Base-by-base conservation (phyloP, 129 eudicot species). In the Artemisia argyi region DNA sequence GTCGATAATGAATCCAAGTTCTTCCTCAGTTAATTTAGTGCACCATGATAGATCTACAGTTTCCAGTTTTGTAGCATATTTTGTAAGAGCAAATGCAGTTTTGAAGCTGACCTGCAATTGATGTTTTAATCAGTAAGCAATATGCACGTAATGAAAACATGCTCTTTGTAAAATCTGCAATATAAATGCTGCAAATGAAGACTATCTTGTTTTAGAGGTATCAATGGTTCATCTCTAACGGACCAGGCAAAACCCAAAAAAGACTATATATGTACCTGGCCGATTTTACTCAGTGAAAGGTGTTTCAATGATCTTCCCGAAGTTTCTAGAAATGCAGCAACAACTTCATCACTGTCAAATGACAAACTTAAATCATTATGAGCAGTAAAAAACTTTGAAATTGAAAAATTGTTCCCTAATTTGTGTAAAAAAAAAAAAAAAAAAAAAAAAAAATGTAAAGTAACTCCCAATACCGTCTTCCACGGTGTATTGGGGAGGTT, bases 41-140 rank as follows among this genome's bases (percentile, higher is more conserved):
- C 95, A 88, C 86, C 88, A 85, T 58, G 95, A 85, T 68, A 88
- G 72, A 73, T 88, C 88, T 86, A 88, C 71, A 75, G 78, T 68
- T 51, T 61, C 60, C 84, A 88, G 58, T 42, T 80, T 76, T 64
- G 56, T 81, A 22, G 95, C 80, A 68, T 61, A 75, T 61, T 78
- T 83, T 73, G 95, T 83, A 13, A 88, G 84, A 58, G 88, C 81
- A 12, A 80, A 66, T 26, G 90, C 90, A 12, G 95, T 80, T 57
- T 51, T 71, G 18, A 82, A 74, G 52, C 90, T 85, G 56, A 88
- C 90, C 95, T 88, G 83, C 32, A 39, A 52, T 48, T 39, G 35
- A 49, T 42, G 32, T 54, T 57, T 44, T 39, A 50, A 42, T 8
- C 12, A 18, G 56, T 71, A 71, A 44, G 10, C 54, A 44, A 64